Conservation (phyloP, 768 basidiomycete genomes). For the Fibroporia radiculosa region DNA sequence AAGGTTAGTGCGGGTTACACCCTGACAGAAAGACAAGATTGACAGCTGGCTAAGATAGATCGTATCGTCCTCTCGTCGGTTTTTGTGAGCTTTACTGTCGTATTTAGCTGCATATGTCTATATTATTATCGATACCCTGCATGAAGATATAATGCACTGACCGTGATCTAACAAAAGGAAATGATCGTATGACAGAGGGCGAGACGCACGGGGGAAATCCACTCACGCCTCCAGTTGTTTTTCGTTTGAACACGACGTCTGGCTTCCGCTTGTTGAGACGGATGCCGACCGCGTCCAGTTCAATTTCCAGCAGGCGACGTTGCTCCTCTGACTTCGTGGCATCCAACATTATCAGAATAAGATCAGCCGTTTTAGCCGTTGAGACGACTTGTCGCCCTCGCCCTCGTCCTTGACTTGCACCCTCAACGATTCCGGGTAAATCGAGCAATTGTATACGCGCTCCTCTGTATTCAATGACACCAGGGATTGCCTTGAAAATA, state of each 20-base stretch:
- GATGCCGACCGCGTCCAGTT: constrained; percentile 95
- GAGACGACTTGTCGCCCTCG: constrained; percentile 95
- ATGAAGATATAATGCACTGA: constrained; percentile 22
- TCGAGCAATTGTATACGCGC: constrained; percentile 90
- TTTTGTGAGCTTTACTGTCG: constrained; percentile 88
- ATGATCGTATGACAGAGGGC: neutral
- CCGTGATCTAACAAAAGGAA: constrained; percentile 54
- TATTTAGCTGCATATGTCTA: constrained; percentile 50
- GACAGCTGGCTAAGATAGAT: constrained; percentile 85
- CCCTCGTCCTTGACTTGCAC: constrained; percentile 85
- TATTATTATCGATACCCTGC: neutral
- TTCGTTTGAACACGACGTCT: constrained; percentile 92
- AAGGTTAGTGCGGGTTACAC: neutral
- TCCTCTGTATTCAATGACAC: constrained; percentile 94
- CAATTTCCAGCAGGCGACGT: constrained; percentile 77
- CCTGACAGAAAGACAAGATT: constrained; percentile 17
- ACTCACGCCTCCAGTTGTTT: constrained; percentile 85
- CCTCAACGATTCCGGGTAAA: constrained; percentile 93
- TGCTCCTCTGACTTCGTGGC: constrained; percentile 94
- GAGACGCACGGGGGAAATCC: constrained; percentile 7
- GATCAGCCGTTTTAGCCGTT: constrained; percentile 50
- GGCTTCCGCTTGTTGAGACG: constrained; percentile 85
- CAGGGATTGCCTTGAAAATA: constrained; percentile 75
- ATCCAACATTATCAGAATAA: constrained; percentile 90
- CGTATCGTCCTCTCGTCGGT: constrained; percentile 95